Percentiles rank a stretch among this genome's conserved stretches.
phyloP scores from a whole-genome alignment of 768 basidiomycete species.

The Termitomyces sp. region DNA sequence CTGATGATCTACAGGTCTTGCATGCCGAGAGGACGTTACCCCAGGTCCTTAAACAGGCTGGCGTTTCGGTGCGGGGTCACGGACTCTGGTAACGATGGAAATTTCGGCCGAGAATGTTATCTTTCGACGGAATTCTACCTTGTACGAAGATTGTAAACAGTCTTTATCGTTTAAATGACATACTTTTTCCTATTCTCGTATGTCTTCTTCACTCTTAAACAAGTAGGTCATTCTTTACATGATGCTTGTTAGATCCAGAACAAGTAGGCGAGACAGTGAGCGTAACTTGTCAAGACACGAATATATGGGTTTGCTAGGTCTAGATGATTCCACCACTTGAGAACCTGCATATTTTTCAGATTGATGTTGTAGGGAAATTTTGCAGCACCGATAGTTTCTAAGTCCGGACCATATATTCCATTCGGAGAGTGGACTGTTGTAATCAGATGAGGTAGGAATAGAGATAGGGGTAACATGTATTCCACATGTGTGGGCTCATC shows the following conservation, averaged over 20 bases:
- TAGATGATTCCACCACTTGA: conserved; percentile 36
- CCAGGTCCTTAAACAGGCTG: conserved; percentile 40
- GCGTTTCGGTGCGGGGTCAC: conserved; percentile 29
- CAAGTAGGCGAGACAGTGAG: no score
- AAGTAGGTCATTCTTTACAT: no score
- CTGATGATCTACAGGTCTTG: conserved; percentile 48
- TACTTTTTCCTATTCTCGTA: neutral
- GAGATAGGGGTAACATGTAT: no score
- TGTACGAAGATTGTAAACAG: neutral
- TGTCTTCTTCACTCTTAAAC: no score
- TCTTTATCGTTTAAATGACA: neutral
- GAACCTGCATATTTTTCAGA: conserved; percentile 29
- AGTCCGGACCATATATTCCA: no score
- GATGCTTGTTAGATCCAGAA: no score
- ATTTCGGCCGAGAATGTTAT: neutral
- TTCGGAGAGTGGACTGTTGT: no score
- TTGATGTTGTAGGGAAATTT: conserved; percentile 39
- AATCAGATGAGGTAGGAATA: no score
- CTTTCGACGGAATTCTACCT: neutral
- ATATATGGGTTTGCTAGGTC: neutral
- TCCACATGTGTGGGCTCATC: no score
- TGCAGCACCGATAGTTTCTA: no score
- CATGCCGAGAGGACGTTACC: conserved; percentile 43
- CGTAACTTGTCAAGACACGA: no score
- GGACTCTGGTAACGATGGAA: conserved; percentile 10